Evolutionary conservation across 1,284 basidiomycete genomes (phyloP).

Genomic region (Ceratobasidium sp.): DNA sequence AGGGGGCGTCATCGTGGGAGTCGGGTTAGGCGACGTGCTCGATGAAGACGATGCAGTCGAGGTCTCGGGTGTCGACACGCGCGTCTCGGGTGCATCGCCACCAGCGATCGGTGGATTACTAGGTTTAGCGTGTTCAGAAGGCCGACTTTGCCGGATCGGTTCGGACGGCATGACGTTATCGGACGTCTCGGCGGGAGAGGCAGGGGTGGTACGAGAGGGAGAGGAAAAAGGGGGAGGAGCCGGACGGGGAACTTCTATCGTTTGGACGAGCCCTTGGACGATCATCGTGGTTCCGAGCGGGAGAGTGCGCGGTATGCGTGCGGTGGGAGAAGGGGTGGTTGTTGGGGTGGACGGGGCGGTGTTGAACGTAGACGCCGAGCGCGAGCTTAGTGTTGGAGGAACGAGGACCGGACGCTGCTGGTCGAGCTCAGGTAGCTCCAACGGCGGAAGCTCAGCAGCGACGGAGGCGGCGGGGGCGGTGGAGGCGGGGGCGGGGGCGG

Average conservation of each 20-base stretch:
- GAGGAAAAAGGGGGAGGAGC: constrained; percentile 39
- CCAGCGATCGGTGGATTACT: not conserved
- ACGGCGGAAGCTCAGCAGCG: constrained; percentile 43
- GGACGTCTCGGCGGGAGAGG: not conserved
- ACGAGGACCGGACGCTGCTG: constrained; percentile 17
- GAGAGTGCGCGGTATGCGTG: constrained; percentile 42
- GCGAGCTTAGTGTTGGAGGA: not conserved
- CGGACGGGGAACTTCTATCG: constrained; percentile 53
- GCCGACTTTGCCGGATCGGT: constrained; percentile 9
- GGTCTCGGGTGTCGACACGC: not conserved
- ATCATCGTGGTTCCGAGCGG: constrained; percentile 51
- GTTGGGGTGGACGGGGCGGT: constrained; percentile 3
- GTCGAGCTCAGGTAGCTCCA: constrained; percentile 35
- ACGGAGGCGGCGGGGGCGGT: constrained; percentile 28
- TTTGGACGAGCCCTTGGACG: constrained; percentile 54
- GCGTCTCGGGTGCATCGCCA: not conserved
- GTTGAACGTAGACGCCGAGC: not conserved
- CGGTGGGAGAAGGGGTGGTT: constrained; percentile 8
- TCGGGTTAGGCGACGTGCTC: not conserved
- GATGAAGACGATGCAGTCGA: constrained; percentile 11
- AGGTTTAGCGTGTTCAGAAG: constrained; percentile 5
- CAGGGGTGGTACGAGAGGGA: not conserved
- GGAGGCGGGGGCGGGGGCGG: constrained; percentile 36
- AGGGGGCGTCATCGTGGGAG: constrained; percentile 38
- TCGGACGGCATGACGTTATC: constrained; percentile 17